Conservation (phyloP, 108 stramenopile genomes). For the Fragilaria radians region DNA sequence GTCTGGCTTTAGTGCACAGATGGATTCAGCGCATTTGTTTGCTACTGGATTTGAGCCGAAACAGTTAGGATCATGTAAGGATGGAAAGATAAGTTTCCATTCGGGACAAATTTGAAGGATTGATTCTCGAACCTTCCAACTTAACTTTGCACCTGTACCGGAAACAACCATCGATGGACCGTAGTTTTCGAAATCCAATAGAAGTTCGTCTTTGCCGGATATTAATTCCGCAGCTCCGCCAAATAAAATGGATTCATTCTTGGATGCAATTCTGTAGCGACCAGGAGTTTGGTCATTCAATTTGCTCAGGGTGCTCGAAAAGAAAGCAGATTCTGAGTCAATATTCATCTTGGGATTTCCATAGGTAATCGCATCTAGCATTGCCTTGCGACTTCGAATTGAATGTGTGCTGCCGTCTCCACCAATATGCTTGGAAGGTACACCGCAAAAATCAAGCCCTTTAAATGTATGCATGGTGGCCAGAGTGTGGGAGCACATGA, state of each 20-base stretch:
- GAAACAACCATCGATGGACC: slow-evolving; percentile 32
- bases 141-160: slow-evolving; percentile 36
- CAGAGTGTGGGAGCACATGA: neutral
- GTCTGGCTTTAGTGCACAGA: slow-evolving; percentile 46
- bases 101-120: slow-evolving; percentile 45
- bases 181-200: slow-evolving; percentile 6
- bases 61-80: slow-evolving; percentile 49
- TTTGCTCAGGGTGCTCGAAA: slow-evolving; percentile 24
- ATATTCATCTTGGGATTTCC: slow-evolving; percentile 15
- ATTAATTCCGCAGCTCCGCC: slow-evolving; percentile 19
- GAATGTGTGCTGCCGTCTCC: slow-evolving; percentile 38
- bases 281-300: slow-evolving; percentile 6
- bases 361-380: slow-evolving; percentile 25
- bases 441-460: slow-evolving; percentile 28
- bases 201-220: neutral
- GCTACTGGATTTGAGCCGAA: slow-evolving; percentile 60
- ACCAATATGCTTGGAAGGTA: slow-evolving; percentile 26
- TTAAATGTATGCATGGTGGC: slow-evolving; percentile 9
- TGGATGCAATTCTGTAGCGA: slow-evolving; percentile 11
- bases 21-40: slow-evolving; percentile 31
- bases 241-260: slow-evolving; percentile 19
- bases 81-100: slow-evolving; percentile 44
- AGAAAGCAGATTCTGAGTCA: slow-evolving; percentile 16
- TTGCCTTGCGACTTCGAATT: slow-evolving; percentile 34
- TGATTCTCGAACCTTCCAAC: slow-evolving; percentile 22